Conservation (phyloP, 2,329 filamentous ascomycete species). For the Botrytis fragariae region DNA sequence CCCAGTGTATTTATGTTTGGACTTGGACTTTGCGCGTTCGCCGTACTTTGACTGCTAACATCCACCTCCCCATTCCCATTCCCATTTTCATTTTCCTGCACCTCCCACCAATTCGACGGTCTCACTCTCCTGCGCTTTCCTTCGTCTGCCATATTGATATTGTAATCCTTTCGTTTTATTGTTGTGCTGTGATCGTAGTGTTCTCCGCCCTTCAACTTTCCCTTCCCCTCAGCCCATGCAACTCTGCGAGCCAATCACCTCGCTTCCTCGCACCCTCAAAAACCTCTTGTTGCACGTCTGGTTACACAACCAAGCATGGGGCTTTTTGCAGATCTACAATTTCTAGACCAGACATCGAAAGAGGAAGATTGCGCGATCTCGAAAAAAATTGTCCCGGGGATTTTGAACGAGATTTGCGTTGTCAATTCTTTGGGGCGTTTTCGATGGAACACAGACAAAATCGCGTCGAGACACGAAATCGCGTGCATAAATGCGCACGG, state of each 20-base stretch:
- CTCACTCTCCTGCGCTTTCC: conserved; percentile 32
- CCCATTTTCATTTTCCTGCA: background rate
- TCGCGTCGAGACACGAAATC: background rate
- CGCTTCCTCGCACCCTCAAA: background rate
- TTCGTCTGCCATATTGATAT: conserved; percentile 19
- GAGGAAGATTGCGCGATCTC: background rate
- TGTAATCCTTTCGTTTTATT: background rate
- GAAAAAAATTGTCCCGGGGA: background rate
- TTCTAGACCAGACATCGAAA: background rate
- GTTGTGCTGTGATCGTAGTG: background rate
- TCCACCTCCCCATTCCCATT: background rate
- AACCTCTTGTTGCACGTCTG: conserved; percentile 7
- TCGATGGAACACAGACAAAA: background rate
- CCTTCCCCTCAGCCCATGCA: background rate
- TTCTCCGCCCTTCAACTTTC: background rate
- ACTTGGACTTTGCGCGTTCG: conserved; percentile 14
- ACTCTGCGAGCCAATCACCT: conserved; percentile 1
- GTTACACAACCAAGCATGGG: background rate
- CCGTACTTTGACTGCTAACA: background rate
- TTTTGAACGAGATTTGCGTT: background rate
- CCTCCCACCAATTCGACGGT: conserved; percentile 35
- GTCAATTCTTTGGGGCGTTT: background rate
- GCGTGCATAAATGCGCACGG: background rate
- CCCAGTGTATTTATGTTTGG: conserved; percentile 11
- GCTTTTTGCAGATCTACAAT: background rate